phyloP scores from a whole-genome alignment of 2,329 filamentous ascomycete species.

The Mycocentrospora acerina region DNA sequence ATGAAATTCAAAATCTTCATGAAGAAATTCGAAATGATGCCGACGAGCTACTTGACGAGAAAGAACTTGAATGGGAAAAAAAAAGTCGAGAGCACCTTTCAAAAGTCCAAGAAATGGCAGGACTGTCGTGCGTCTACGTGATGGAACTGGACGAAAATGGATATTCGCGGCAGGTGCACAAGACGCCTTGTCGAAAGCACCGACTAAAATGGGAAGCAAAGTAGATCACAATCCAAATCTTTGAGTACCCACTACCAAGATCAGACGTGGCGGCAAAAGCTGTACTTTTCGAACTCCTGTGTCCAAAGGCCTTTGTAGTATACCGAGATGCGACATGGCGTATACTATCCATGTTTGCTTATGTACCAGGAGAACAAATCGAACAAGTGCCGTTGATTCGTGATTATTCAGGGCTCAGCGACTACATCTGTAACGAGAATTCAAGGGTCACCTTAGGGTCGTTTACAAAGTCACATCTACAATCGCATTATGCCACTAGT shows the following conservation, averaged over 20 bases:
- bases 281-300: constrained; percentile 55
- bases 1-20: constrained; percentile 33
- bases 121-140: constrained; percentile 34
- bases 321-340: constrained; percentile 59
- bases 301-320: constrained; percentile 47
- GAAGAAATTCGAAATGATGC: constrained; percentile 40
- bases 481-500: constrained; percentile 52
- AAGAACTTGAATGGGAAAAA: constrained; percentile 44
- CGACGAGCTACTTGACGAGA: constrained; percentile 26
- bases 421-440: constrained; percentile 14
- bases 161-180: constrained; percentile 8
- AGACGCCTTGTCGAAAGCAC: constrained; percentile 49
- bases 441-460: constrained; percentile 47
- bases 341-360: constrained; percentile 45
- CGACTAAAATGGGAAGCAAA: constrained; percentile 38
- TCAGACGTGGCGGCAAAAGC: constrained; percentile 41
- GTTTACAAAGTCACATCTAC: constrained; percentile 48
- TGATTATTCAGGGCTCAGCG: constrained; percentile 36
- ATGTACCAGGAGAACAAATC: constrained; percentile 1
- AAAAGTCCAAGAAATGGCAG: constrained; percentile 25
- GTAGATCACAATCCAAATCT: constrained; percentile 48
- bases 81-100: constrained; percentile 21
- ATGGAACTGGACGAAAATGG: constrained; percentile 10
- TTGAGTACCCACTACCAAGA: constrained; percentile 55
- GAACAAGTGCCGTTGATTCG: constrained; percentile 23